A percentile compares a stretch with the other conserved stretches of the same genome.
These are phyloP conservation scores for Polygonum maritimum DNA, from an alignment of 148 eudicot genomes.

Conservation along the genomic window DNA sequence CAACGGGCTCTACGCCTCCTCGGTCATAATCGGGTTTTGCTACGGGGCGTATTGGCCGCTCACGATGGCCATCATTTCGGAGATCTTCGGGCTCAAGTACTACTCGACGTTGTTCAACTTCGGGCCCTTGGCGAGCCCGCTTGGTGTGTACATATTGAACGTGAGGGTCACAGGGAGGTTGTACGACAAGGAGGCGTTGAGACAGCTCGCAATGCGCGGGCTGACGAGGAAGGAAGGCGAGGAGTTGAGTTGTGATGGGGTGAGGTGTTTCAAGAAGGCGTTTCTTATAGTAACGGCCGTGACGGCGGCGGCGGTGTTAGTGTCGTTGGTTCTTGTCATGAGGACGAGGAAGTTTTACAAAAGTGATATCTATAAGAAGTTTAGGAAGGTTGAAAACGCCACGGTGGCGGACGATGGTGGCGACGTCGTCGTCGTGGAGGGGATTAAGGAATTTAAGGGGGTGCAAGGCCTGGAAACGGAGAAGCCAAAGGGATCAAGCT, in stretches of 20 bases:
- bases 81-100: slow-evolving; percentile 29
- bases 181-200: slow-evolving; percentile 23
- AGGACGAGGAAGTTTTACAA: slow-evolving; percentile 23
- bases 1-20: slow-evolving; percentile 21
- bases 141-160: slow-evolving; percentile 22
- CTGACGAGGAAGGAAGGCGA: slow-evolving; percentile 13
- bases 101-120: slow-evolving; percentile 22
- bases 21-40: slow-evolving; percentile 26
- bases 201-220: slow-evolving; percentile 18
- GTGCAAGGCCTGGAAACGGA: neutral
- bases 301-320: slow-evolving; percentile 13
- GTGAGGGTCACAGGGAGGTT: slow-evolving; percentile 19
- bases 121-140: slow-evolving; percentile 21
- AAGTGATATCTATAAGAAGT: slow-evolving; percentile 18
- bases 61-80: slow-evolving; percentile 23
- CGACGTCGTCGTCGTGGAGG: neutral
- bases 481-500: neutral
- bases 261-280: slow-evolving; percentile 16
- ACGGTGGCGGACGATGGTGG: neutral
- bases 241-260: slow-evolving; percentile 19
- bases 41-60: slow-evolving; percentile 28
- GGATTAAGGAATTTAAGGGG: neutral
- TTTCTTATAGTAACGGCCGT: slow-evolving; percentile 18
- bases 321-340: slow-evolving; percentile 18
- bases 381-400: slow-evolving; percentile 1